phyloP scores from a whole-genome alignment of 192 early-diverging fungal genomes.

The Coemansia sp. region DNA sequence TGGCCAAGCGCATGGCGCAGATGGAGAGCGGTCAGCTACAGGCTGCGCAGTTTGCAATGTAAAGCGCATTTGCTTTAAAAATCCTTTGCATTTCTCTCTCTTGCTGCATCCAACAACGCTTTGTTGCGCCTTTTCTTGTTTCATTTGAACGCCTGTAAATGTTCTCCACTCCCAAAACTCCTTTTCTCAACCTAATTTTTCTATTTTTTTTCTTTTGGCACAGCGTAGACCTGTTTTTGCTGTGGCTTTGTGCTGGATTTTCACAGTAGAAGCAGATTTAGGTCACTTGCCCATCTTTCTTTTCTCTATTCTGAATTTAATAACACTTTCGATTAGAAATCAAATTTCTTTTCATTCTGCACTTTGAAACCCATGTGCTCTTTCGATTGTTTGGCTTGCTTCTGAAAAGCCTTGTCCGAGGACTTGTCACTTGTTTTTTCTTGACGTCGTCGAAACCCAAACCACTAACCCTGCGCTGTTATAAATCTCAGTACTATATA shows the following conservation, averaged over 20 bases:
- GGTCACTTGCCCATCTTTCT: background rate
- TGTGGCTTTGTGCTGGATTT: background rate
- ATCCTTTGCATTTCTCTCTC: background rate
- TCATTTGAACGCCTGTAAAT: background rate
- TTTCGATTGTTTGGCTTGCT: background rate
- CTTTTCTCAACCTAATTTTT: slow-evolving; percentile 10
- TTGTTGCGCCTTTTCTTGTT: background rate
- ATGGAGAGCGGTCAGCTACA: slow-evolving; percentile 10
- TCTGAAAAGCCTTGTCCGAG: background rate
- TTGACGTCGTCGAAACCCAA: too few relatives aligned
- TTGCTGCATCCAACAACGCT: background rate
- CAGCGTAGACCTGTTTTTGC: background rate
- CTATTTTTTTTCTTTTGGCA: background rate
- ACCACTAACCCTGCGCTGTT: too few relatives aligned
- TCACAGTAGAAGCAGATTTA: background rate
- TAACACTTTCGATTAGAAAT: background rate
- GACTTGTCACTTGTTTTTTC: too few relatives aligned
- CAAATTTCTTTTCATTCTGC: background rate
- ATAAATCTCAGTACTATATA: too few relatives aligned
- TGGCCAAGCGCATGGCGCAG: slow-evolving; percentile 32
- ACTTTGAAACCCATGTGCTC: background rate
- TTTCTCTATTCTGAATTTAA: background rate
- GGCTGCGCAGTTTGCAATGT: slow-evolving; percentile 20
- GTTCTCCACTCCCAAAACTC: background rate
- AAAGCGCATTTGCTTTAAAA: slow-evolving; percentile 6